phyloP scores from a whole-genome alignment of 108 stramenopile genomes.

The Conticribra guillardii region DNA sequence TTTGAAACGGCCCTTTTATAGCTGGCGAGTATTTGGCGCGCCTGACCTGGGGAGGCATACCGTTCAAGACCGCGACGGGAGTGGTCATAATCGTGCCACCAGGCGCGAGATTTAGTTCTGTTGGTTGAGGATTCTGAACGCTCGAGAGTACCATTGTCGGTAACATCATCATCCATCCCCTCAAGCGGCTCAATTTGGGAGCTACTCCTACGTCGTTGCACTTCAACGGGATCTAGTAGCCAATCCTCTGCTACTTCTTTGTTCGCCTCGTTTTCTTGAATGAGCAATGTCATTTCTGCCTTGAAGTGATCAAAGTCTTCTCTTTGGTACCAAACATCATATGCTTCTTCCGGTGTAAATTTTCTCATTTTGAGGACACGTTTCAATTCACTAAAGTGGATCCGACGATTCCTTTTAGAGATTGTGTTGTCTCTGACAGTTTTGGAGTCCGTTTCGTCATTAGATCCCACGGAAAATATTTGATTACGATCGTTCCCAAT shows the following conservation, averaged over 20 bases:
- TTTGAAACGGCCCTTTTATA: constrained; percentile 68
- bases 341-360: constrained; percentile 36
- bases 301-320: constrained; percentile 50
- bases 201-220: background rate
- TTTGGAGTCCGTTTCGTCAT: background rate
- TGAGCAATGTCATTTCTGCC: constrained; percentile 45
- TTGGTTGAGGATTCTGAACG: background rate
- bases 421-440: background rate
- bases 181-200: background rate
- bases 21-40: constrained; percentile 72
- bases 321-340: constrained; percentile 39
- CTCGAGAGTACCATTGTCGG: background rate
- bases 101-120: constrained; percentile 28
- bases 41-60: constrained; percentile 82
- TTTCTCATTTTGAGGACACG: constrained; percentile 44
- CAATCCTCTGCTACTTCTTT: constrained; percentile 43
- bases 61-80: constrained; percentile 84
- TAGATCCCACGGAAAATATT: constrained; percentile 8
- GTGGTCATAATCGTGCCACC: constrained; percentile 90
- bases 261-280: constrained; percentile 38
- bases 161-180: background rate
- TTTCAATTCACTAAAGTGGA: constrained; percentile 48
- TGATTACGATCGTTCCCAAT: constrained; percentile 18
- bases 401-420: background rate
- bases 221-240: constrained; percentile 32